Conservation (phyloP, 257 asterid species). For the Ajuga chamaepitys region DNA sequence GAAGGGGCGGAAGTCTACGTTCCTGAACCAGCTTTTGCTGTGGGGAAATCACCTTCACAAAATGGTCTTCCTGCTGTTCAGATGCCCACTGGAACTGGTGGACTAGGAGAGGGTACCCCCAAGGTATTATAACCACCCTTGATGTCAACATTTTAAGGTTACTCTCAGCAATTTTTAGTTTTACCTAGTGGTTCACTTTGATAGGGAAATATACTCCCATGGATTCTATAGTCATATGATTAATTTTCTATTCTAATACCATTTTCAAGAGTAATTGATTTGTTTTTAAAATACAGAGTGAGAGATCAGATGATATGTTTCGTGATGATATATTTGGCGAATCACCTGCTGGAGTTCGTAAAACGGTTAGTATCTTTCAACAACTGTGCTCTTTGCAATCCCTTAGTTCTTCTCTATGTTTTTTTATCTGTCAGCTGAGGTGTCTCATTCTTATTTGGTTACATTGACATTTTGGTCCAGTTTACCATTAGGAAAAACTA, state of each 20-base stretch:
- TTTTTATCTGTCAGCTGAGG: neutral
- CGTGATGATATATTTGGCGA: constrained; percentile 96
- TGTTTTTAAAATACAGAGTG: constrained; percentile 57
- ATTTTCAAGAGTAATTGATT: constrained; percentile 8
- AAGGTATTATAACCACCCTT: constrained; percentile 42
- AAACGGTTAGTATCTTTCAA: constrained; percentile 43
- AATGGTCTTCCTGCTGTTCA: constrained; percentile 43
- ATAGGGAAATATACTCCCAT: neutral
- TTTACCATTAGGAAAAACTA: neutral
- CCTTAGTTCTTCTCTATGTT: neutral
- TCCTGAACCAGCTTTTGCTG: constrained; percentile 58
- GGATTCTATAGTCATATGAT: neutral
- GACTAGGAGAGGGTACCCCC: constrained; percentile 94
- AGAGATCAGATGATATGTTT: constrained; percentile 73
- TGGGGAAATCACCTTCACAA: constrained; percentile 77
- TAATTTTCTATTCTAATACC: constrained; percentile 1
- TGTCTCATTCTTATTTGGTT: neutral
- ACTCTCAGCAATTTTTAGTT: neutral
- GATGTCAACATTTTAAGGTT: neutral
- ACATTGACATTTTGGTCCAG: neutral
- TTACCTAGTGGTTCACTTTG: neutral
- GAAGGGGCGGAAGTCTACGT: constrained; percentile 44
- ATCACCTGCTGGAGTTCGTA: constrained; percentile 79
- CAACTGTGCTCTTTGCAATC: neutral
- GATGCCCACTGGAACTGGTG: constrained; percentile 56